phyloP scores from a whole-genome alignment of 169 alveolate genomes.

The Ichthyophthirius multifiliis region DNA sequence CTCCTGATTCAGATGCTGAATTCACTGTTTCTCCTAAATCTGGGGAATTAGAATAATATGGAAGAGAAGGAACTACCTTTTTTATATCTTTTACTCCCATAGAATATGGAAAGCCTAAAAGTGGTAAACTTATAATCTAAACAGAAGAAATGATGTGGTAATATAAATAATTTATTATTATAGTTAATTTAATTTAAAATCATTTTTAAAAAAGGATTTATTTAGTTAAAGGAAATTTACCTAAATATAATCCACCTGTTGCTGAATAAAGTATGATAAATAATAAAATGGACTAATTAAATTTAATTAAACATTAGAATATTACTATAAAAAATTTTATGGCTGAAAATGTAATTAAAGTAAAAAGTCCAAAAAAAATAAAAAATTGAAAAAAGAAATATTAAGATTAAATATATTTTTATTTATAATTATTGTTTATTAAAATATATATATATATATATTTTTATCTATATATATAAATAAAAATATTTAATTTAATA shows the following conservation, averaged over 20 bases:
- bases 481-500: too few species aligned
- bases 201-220: constrained; percentile 39
- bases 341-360: constrained; percentile 1
- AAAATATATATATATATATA: too few species aligned
- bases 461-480: too few species aligned
- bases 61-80: constrained; percentile 88
- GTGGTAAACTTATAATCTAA: constrained; percentile 88
- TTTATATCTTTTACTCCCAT: constrained; percentile 89
- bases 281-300: constrained; percentile 38
- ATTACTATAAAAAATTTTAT: background rate
- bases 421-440: too few species aligned
- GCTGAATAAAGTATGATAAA: constrained; percentile 63
- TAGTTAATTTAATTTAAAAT: background rate
- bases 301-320: background rate
- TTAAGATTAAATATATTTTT: too few species aligned
- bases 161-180: background rate
- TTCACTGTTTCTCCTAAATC: constrained; percentile 69
- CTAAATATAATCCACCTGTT: constrained; percentile 90
- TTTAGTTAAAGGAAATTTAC: constrained; percentile 87
- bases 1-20: constrained; percentile 86
- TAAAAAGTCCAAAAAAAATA: too few species aligned
- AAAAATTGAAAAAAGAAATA: too few species aligned
- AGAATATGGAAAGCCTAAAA: constrained; percentile 90
- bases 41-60: constrained; percentile 88
- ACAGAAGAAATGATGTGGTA: constrained; percentile 92